Conservation (phyloP, 805 yeast genomes). For the Cyberlindnera mississippiensis region DNA sequence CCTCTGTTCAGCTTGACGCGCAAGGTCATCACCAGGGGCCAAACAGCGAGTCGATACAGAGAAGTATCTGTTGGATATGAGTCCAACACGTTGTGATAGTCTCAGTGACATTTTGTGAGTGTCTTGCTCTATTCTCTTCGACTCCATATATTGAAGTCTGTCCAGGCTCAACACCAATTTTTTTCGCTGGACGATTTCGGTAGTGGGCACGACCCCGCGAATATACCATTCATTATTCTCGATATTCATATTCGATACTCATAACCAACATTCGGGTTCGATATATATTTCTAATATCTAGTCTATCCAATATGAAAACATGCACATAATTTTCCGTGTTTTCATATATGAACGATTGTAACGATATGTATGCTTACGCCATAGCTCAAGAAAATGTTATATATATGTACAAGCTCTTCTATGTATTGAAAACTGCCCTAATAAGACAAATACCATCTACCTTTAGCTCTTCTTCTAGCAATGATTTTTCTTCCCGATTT, state of each 20-base stretch:
- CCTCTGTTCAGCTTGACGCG: conserved; percentile 28
- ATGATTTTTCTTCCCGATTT: conserved; percentile 75
- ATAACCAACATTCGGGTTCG: not conserved
- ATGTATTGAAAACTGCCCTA: conserved; percentile 30
- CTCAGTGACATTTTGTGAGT: conserved; percentile 6
- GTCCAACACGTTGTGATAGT: not conserved
- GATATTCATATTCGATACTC: not conserved
- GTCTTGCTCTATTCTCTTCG: not conserved
- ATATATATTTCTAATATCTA: no score
- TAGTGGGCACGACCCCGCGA: conserved; percentile 8
- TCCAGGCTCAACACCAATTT: no score
- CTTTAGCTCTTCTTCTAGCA: conserved; percentile 76
- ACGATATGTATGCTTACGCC: no score
- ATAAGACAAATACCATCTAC: conserved; percentile 90
- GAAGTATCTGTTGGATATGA: conserved; percentile 14
- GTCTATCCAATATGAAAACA: no score
- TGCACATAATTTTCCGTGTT: no score
- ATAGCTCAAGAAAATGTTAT: no score
- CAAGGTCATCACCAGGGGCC: conserved; percentile 28
- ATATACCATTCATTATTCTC: no score
- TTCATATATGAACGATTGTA: no score
- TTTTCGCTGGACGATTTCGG: conserved; percentile 4
- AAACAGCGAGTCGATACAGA: conserved; percentile 6
- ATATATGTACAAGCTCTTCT: conserved; percentile 1
- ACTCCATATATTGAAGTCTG: no score